Evolutionary conservation across 345 rosid species (phyloP).

Genomic region (Gossypium australe): DNA sequence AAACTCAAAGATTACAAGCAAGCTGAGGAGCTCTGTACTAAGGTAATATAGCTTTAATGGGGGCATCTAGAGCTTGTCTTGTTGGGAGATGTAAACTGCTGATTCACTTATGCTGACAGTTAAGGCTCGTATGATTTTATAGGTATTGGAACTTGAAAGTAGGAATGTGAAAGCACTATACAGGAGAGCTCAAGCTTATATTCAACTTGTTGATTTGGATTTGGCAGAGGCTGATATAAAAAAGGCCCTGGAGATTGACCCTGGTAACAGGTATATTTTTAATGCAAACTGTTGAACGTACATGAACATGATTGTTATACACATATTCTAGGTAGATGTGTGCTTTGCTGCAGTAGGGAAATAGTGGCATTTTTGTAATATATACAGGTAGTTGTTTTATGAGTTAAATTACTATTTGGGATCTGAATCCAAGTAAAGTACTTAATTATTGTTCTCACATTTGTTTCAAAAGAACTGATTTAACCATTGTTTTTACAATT

Average conservation of each 20-base stretch:
- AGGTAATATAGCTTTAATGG: slow-evolving; percentile 33
- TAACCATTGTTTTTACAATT: background rate
- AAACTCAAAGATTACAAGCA: slow-evolving; percentile 72
- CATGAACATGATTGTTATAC: background rate
- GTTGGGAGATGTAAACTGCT: background rate
- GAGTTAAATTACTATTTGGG: too few species aligned
- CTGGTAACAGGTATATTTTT: slow-evolving; percentile 44
- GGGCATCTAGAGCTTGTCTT: background rate
- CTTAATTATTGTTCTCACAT: too few species aligned
- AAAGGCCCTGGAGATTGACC: slow-evolving; percentile 73
- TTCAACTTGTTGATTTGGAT: slow-evolving; percentile 54
- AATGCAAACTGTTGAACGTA: background rate
- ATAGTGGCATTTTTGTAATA: too few species aligned
- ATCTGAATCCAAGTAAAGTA: too few species aligned
- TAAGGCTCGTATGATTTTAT: background rate
- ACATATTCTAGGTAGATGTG: too few species aligned
- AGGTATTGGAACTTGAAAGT: slow-evolving; percentile 63
- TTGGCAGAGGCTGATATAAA: slow-evolving; percentile 62
- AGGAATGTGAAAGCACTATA: slow-evolving; percentile 66
- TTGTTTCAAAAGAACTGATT: too few species aligned
- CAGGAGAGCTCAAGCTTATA: slow-evolving; percentile 70
- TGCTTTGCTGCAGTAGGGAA: too few species aligned
- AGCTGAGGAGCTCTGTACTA: slow-evolving; percentile 71
- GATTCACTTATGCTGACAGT: slow-evolving; percentile 1
- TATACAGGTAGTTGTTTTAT: too few species aligned